phyloP scores from a whole-genome alignment of 2,329 filamentous ascomycete genomes.

The Colletotrichum viniferum region DNA sequence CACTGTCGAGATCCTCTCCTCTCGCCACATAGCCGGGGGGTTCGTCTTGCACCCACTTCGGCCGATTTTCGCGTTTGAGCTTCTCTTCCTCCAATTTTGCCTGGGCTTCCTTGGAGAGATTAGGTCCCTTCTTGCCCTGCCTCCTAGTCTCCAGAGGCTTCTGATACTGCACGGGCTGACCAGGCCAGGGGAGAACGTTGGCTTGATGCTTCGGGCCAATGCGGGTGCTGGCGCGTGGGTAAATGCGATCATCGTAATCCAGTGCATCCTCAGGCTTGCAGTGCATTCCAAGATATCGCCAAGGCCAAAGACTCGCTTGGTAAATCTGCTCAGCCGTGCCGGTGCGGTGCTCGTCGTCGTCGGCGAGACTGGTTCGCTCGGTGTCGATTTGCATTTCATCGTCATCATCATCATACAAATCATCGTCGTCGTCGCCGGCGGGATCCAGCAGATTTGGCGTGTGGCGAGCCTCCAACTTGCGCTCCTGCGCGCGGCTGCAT shows the following conservation, averaged over 20 bases:
- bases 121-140: slow-evolving; percentile 77
- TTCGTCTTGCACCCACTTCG: slow-evolving; percentile 93
- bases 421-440: slow-evolving; percentile 70
- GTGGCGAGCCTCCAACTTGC: slow-evolving; percentile 86
- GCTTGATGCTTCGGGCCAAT: slow-evolving; percentile 92
- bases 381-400: slow-evolving; percentile 63
- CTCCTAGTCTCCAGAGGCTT: slow-evolving; percentile 88
- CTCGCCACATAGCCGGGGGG: slow-evolving; percentile 84
- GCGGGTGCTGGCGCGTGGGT: slow-evolving; percentile 91
- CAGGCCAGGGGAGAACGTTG: slow-evolving; percentile 82
- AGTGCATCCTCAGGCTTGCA: slow-evolving; percentile 94
- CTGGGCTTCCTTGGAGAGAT: slow-evolving; percentile 78
- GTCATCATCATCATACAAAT: slow-evolving; percentile 72
- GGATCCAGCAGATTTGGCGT: slow-evolving; percentile 78
- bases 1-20: slow-evolving; percentile 76
- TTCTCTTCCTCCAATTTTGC: slow-evolving; percentile 84
- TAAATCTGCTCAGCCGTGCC: slow-evolving; percentile 87
- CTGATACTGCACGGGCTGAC: slow-evolving; percentile 85
- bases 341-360: slow-evolving; percentile 57
- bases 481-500: slow-evolving; percentile 94
- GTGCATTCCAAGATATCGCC: slow-evolving; percentile 93
- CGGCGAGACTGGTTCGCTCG: slow-evolving; percentile 67
- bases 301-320: slow-evolving; percentile 94
- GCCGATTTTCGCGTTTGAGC: slow-evolving; percentile 77
- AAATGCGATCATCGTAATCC: slow-evolving; percentile 97